Percentiles rank a stretch among this genome's conserved stretches.
phyloP scores from a whole-genome alignment of 495 filamentous ascomycete genomes.

The Tirmania nivea region DNA sequence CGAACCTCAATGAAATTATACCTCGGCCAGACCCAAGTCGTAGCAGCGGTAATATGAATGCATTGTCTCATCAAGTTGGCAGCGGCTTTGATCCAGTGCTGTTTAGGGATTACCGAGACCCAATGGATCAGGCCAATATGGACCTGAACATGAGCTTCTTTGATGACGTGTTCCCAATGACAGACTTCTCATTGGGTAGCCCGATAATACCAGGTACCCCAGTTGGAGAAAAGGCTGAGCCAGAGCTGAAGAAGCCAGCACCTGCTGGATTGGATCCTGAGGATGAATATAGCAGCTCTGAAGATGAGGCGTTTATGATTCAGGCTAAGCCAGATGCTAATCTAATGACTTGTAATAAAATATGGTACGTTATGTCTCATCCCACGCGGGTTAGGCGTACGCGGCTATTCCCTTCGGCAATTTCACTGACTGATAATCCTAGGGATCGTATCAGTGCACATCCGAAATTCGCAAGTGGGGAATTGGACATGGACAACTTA shows the following conservation, averaged over 20 bases:
- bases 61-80: slow-evolving; percentile 41
- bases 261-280: background rate
- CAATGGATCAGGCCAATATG: slow-evolving; percentile 48
- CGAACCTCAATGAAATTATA: slow-evolving; percentile 8
- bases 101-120: slow-evolving; percentile 85
- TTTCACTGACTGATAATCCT: slow-evolving; percentile 10
- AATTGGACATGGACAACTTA: slow-evolving; percentile 78
- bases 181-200: slow-evolving; percentile 6
- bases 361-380: slow-evolving; percentile 45
- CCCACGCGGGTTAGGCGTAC: background rate
- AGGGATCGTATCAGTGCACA: slow-evolving; percentile 87
- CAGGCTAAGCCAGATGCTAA: slow-evolving; percentile 25
- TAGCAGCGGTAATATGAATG: slow-evolving; percentile 4
- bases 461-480: slow-evolving; percentile 64
- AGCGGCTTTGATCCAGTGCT: slow-evolving; percentile 80
- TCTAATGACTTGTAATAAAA: slow-evolving; percentile 67
- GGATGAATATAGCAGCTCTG: slow-evolving; percentile 39
- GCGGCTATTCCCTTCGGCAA: slow-evolving; percentile 10
- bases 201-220: background rate
- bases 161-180: slow-evolving; percentile 62
- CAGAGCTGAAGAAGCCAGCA: background rate
- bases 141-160: slow-evolving; percentile 59
- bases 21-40: background rate
- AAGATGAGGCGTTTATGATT: slow-evolving; percentile 44
- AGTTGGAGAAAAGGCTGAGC: background rate